Evolutionary conservation across 805 yeast species (phyloP).

Genomic region (Sporopachydermia lactativora): DNA sequence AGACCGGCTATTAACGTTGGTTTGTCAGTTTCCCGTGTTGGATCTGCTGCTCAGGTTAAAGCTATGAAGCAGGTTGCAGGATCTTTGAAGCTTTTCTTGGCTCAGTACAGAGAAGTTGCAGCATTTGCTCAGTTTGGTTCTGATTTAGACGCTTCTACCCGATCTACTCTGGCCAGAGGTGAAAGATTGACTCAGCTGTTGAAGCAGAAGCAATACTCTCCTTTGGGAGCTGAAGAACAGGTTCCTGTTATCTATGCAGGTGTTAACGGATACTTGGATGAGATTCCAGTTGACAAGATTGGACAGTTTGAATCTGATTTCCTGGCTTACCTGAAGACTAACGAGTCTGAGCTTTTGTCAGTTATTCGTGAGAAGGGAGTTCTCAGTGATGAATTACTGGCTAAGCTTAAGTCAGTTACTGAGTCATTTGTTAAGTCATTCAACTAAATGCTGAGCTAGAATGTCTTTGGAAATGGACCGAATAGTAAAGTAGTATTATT

Average conservation of each 20-base stretch:
- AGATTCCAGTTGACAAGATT: slow-evolving; percentile 70
- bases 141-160: slow-evolving; percentile 98
- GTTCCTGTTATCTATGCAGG: slow-evolving; percentile 98
- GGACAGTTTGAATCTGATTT: slow-evolving; percentile 86
- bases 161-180: slow-evolving; percentile 98
- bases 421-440: slow-evolving; percentile 89
- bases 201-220: slow-evolving; percentile 95
- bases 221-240: slow-evolving; percentile 97
- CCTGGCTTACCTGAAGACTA: slow-evolving; percentile 83
- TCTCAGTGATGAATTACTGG: slow-evolving; percentile 78
- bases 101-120: slow-evolving; percentile 99
- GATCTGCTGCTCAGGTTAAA: slow-evolving; percentile 99
- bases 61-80: slow-evolving; percentile 99
- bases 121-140: slow-evolving; percentile 99
- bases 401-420: slow-evolving; percentile 78
- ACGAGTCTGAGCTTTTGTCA: slow-evolving; percentile 70
- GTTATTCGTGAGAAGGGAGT: slow-evolving; percentile 84
- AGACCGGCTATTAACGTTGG: slow-evolving; percentile 99
- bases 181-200: slow-evolving; percentile 98
- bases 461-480: too few species aligned
- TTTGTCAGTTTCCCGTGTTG: slow-evolving; percentile 99
- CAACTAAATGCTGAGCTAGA: slow-evolving; percentile 22
- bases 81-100: slow-evolving; percentile 98
- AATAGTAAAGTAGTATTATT: neutral
- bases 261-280: slow-evolving; percentile 98